Percentiles rank a stretch among this genome's conserved stretches.
These are phyloP conservation scores for Nymphaea thermarum DNA, from an alignment of 164 flowering plant species.

Conservation along the genomic window DNA sequence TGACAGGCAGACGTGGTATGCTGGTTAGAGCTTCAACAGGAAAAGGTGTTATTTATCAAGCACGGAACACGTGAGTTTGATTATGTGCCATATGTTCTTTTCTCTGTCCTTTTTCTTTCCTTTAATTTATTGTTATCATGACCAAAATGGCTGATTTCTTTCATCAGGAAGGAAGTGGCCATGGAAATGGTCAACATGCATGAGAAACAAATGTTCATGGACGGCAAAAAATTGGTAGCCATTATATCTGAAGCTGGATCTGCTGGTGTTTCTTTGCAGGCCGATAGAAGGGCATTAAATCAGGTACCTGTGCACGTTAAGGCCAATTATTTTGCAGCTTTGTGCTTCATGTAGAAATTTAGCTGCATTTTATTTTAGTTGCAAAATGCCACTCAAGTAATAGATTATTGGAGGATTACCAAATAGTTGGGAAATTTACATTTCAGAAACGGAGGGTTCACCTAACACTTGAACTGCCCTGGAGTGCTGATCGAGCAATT, in stretches of 20 bases:
- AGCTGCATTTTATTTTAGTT: slow-evolving; percentile 3
- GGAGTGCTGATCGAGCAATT: slow-evolving; percentile 99
- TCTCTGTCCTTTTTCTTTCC: background rate
- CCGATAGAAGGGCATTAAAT: slow-evolving; percentile 86
- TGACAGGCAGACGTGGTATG: slow-evolving; percentile 96
- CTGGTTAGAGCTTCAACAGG: slow-evolving; percentile 86
- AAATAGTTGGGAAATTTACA: slow-evolving; percentile 2
- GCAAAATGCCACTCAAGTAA: background rate
- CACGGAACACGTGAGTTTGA: slow-evolving; percentile 83
- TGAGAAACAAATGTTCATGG: slow-evolving; percentile 94
- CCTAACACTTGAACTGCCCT: slow-evolving; percentile 90
- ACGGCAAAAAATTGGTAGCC: slow-evolving; percentile 85
- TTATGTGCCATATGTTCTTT: background rate
- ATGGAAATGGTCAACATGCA: slow-evolving; percentile 99
- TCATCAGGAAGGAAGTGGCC: slow-evolving; percentile 72
- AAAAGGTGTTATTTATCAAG: slow-evolving; percentile 92
- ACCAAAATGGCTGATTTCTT: background rate
- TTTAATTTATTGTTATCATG: background rate
- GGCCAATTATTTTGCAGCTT: no score
- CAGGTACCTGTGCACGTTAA: slow-evolving; percentile 35
- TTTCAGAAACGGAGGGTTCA: slow-evolving; percentile 93
- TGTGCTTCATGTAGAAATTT: no score
- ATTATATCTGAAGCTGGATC: slow-evolving; percentile 99
- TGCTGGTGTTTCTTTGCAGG: slow-evolving; percentile 98
- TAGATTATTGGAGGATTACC: no score